phyloP scores from a whole-genome alignment of 2,329 filamentous ascomycete species.

The Calonectria hongkongensis region DNA sequence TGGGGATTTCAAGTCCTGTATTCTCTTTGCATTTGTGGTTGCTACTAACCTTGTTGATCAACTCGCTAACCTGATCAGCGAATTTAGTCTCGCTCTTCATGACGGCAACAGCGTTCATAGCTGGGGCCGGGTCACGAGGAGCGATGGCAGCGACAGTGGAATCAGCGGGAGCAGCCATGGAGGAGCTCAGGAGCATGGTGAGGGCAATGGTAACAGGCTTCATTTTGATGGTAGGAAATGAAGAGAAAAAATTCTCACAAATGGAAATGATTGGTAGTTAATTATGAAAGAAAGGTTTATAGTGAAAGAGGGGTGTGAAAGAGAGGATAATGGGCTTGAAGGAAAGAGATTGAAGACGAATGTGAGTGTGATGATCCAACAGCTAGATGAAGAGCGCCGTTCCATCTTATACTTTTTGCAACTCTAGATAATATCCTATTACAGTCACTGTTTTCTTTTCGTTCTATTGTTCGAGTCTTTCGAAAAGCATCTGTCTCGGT shows the following conservation, averaged over 20 bases:
- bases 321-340: constrained; percentile 5
- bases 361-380: constrained; percentile 6
- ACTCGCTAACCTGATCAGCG: constrained; percentile 10
- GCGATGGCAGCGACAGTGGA: not conserved
- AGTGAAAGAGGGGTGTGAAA: not conserved
- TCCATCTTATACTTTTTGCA: constrained; percentile 40
- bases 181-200: constrained; percentile 18
- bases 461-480: not conserved
- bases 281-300: too few species aligned
- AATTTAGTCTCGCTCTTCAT: constrained; percentile 27
- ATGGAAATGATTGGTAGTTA: constrained; percentile 16
- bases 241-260: constrained; percentile 10
- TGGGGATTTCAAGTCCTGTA: not conserved
- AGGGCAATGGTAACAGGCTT: constrained; percentile 40
- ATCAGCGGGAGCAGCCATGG: constrained; percentile 10
- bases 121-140: not conserved
- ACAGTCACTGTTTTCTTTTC: not conserved
- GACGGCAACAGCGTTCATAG: constrained; percentile 8
- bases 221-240: constrained; percentile 39
- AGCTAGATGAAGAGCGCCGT: not conserved
- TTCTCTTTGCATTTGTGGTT: too few species aligned
- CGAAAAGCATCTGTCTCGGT: constrained; percentile 39
- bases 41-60: constrained; percentile 10
- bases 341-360: constrained; percentile 2
- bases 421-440: constrained; percentile 1